Percentiles rank a stretch among this genome's conserved stretches.
Conservation (phyloP, 495 filamentous ascomycete species). For the Hamigera avellanea region DNA sequence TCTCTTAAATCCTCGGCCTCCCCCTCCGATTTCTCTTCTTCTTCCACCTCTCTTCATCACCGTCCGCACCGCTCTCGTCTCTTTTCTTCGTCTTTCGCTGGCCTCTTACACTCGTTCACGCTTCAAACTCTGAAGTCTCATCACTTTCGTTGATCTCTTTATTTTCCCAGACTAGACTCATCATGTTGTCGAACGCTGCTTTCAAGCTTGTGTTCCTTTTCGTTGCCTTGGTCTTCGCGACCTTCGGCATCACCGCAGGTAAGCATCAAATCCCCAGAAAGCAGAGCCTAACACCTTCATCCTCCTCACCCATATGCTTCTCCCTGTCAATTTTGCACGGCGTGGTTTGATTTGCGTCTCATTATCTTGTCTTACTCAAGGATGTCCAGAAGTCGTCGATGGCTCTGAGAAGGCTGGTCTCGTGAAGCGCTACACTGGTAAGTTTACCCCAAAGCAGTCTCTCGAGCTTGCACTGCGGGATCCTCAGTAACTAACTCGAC, state of each 20-base stretch:
- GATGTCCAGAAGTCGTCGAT: too few relatives aligned
- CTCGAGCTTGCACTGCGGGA: too few relatives aligned
- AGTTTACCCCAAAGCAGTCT: too few relatives aligned
- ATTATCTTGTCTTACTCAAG: too few relatives aligned
- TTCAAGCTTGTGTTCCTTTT: conserved; percentile 2
- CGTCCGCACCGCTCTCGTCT: neutral
- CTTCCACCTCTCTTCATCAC: neutral
- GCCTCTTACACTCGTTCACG: neutral
- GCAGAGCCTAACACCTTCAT: too few relatives aligned
- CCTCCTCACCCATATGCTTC: too few relatives aligned
- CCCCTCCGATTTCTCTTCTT: neutral
- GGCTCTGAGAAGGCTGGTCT: too few relatives aligned
- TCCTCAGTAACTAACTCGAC: too few relatives aligned
- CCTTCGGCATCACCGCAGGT: neutral
- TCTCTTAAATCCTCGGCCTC: neutral
- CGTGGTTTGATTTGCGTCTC: too few relatives aligned
- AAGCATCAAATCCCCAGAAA: neutral
- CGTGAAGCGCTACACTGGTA: too few relatives aligned
- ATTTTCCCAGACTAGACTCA: neutral
- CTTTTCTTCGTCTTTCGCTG: neutral
- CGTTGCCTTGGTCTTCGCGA: neutral
- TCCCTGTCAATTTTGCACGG: too few relatives aligned
- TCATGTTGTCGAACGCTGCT: neutral
- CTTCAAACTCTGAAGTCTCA: neutral
- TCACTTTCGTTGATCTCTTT: neutral